These are phyloP conservation scores for Komagataella mondaviorum DNA, from an alignment of 805 yeast genomes.

Conservation along the genomic window DNA sequence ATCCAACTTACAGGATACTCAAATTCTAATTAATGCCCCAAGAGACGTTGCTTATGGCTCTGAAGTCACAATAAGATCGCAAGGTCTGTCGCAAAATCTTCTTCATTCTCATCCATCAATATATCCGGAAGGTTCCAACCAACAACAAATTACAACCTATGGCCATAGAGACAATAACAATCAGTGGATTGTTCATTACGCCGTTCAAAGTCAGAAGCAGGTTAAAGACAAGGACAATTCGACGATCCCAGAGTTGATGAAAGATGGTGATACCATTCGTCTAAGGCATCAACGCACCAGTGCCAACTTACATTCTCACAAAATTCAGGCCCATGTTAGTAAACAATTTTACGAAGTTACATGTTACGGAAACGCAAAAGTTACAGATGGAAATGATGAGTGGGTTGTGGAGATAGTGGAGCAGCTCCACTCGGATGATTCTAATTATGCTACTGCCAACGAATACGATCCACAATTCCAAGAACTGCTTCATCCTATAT, in stretches of 20 bases:
- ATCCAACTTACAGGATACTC: slow-evolving; percentile 58
- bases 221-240: slow-evolving; percentile 6
- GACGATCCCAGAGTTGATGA: slow-evolving; percentile 29
- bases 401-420: slow-evolving; percentile 64
- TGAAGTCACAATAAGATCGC: slow-evolving; percentile 48
- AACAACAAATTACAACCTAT: slow-evolving; percentile 93
- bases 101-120: slow-evolving; percentile 78
- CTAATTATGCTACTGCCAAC: slow-evolving; percentile 9
- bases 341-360: slow-evolving; percentile 43
- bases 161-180: slow-evolving; percentile 86
- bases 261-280: slow-evolving; percentile 50
- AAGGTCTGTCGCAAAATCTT: slow-evolving; percentile 59
- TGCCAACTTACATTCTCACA: slow-evolving; percentile 62
- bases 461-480: slow-evolving; percentile 34
- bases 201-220: slow-evolving; percentile 24
- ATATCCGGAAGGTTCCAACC: slow-evolving; percentile 87
- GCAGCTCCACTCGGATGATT: slow-evolving; percentile 24
- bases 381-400: slow-evolving; percentile 65
- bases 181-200: slow-evolving; percentile 41
- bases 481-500: slow-evolving; percentile 55
- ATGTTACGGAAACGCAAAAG: slow-evolving; percentile 51
- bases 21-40: slow-evolving; percentile 48
- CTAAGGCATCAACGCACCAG: slow-evolving; percentile 48
- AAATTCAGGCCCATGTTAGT: slow-evolving; percentile 47
- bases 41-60: slow-evolving; percentile 52